Evolutionary conservation across 2,329 filamentous ascomycete genomes (phyloP).

Genomic region (Aspergillus sp.): DNA sequence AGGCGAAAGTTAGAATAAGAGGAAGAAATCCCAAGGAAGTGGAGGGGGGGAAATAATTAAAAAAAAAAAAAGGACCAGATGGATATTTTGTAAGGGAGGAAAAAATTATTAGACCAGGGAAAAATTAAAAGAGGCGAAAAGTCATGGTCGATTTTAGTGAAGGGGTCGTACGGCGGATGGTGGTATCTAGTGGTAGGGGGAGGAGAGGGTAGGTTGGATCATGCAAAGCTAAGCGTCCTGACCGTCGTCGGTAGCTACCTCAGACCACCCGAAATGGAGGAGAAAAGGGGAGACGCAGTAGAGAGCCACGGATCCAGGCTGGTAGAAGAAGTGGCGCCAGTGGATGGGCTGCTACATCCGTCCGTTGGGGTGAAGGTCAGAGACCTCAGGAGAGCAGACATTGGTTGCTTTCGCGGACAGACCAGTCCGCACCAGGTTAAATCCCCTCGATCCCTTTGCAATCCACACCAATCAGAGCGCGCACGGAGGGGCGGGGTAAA

Average conservation of each 20-base stretch:
- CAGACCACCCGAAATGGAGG: conserved; percentile 17
- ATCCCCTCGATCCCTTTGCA: not conserved
- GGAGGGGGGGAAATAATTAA: conserved; percentile 7
- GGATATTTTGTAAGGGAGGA: not conserved
- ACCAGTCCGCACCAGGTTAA: no score
- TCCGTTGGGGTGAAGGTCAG: no score
- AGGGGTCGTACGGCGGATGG: no score
- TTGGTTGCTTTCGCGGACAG: no score
- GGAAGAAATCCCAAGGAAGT: not conserved
- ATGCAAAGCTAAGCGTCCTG: conserved; percentile 12
- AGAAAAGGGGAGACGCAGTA: conserved; percentile 9
- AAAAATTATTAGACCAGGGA: not conserved
- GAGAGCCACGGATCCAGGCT: conserved; percentile 26
- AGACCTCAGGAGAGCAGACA: no score
- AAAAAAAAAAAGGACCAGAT: conserved; percentile 4
- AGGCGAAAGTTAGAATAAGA: conserved; percentile 11
- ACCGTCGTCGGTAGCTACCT: conserved; percentile 5
- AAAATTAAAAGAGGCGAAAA: no score
- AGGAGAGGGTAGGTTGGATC: conserved; percentile 5
- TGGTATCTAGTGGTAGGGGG: conserved; percentile 6
- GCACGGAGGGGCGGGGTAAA: conserved; percentile 16
- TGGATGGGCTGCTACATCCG: conserved; percentile 9
- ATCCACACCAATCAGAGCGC: no score
- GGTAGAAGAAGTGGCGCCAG: conserved; percentile 24
- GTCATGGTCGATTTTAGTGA: no score